Base-by-base conservation (phyloP, 1,139 yeast genomes). In the Kodamaea plutei region DNA sequence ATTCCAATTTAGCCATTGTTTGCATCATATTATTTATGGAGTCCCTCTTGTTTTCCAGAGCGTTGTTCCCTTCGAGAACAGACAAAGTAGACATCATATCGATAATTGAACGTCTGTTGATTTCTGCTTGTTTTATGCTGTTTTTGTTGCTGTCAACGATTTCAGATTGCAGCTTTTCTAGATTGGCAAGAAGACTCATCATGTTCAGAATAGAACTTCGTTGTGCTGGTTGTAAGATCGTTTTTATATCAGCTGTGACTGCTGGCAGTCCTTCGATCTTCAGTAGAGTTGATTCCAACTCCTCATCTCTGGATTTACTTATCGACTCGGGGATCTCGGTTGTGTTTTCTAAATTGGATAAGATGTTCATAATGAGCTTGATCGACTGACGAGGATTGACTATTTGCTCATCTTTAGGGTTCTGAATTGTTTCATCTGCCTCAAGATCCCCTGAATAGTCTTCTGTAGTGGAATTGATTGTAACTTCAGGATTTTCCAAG, bases 21-120 rank as follows among this genome's bases (percentile, higher is more conserved):
- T 36, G 38, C 46, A 45, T 43, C 44, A 46, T 41, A 17, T 39
- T 38, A 17, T 31, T 37, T 6, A 46, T 41, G 9, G 45, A 38
- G 28, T 37, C 34, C 25, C 50, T 30, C 23, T 44, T 40, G 12
- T 29, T 36, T 12, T 34, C 38, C 3, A 39, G 21, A 6, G 25
- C 26, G 6, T 25, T 23, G 6, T 26, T 18, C n/a, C n/a, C n/a
- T 25, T 42, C 48, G 24, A 38, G 38, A 15, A 27, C 29, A 3
- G 37, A 34, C 30, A 33, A 30, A 7, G 44, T 36, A 8, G 44
- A 29, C 52, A 54, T 54, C 58, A 56, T 56, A 29, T 56, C 54
- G 9, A 37, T 33, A 4, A 56, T 46, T 0, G 61, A 55, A 22
- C 45, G 39, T 15, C 58, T 41, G 14, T 51, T 47, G 19, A 37